phyloP scores from a whole-genome alignment of 345 rosid species.

The Sonneratia alba region DNA sequence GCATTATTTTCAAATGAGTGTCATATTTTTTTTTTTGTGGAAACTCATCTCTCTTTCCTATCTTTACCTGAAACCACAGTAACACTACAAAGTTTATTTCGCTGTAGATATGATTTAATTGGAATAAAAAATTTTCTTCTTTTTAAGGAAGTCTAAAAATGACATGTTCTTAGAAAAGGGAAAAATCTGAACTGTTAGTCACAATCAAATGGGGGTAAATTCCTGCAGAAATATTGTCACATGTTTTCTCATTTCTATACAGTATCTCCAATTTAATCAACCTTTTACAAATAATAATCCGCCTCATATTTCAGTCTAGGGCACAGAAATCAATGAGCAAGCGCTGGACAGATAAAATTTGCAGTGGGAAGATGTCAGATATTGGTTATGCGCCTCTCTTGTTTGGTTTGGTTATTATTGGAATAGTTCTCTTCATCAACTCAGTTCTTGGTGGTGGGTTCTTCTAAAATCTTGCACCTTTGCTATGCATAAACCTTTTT shows the following conservation, averaged over 20 bases:
- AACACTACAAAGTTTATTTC: neutral
- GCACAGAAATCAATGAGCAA: slow-evolving; percentile 35
- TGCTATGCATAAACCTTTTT: neutral
- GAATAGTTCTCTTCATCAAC: slow-evolving; percentile 54
- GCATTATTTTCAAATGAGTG: neutral
- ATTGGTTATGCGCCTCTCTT: slow-evolving; percentile 72
- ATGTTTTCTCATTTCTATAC: neutral
- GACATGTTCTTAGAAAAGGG: neutral
- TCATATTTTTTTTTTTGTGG: neutral
- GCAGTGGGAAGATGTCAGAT: slow-evolving; percentile 39
- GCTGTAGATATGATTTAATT: neutral
- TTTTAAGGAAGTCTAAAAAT: neutral
- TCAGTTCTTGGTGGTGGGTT: slow-evolving; percentile 52
- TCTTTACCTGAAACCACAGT: neutral
- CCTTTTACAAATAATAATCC: neutral
- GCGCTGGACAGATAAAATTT: slow-evolving; percentile 36
- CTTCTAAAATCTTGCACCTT: neutral
- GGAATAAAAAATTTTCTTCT: neutral
- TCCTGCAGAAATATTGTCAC: neutral
- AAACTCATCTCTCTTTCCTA: neutral
- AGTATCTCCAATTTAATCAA: neutral
- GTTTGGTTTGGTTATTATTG: slow-evolving; percentile 35
- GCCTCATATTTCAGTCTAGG: slow-evolving; percentile 36
- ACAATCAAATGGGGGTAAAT: neutral
- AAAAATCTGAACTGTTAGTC: neutral